These are phyloP conservation scores for Viola odorata DNA, from an alignment of 345 rosid species.

Conservation along the genomic window DNA sequence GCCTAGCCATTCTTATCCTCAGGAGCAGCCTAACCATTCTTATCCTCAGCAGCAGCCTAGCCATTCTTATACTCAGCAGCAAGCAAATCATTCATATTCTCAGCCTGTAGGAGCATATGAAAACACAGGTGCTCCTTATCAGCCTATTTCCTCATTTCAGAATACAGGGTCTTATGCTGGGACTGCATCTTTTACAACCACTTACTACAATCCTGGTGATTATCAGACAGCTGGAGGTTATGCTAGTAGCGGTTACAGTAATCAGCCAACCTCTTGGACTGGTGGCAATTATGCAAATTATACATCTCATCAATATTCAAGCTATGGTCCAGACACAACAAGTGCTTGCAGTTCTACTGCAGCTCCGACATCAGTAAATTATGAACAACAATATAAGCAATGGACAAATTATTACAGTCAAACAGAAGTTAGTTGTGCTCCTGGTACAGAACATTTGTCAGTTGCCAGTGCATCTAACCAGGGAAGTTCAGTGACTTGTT, in stretches of 20 bases:
- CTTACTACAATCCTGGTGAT: constrained; percentile 98
- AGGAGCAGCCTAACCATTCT: constrained; percentile 46
- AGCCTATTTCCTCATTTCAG: constrained; percentile 99
- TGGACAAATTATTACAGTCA: constrained; percentile 82
- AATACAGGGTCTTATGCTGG: constrained; percentile 99
- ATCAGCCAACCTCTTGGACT: constrained; percentile 57
- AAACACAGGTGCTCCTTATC: constrained; percentile 99
- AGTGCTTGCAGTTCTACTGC: constrained; percentile 51
- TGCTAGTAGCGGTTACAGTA: constrained; percentile 62
- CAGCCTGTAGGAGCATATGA: constrained; percentile 91
- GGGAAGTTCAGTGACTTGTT: constrained; percentile 49
- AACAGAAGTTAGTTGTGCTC: constrained; percentile 96
- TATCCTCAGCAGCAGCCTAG: constrained; percentile 62
- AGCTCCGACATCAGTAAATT: constrained; percentile 49
- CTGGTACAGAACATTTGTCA: constrained; percentile 85
- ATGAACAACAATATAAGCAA: constrained; percentile 77
- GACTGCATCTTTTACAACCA: constrained; percentile 90
- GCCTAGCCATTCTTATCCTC: constrained; percentile 12
- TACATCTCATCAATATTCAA: constrained; percentile 61
- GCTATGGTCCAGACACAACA: constrained; percentile 45
- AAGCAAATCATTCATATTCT: constrained; percentile 59
- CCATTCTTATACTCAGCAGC: constrained; percentile 19
- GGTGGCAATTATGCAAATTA: constrained; percentile 64
- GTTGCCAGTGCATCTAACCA: constrained; percentile 46
- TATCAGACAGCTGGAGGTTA: constrained; percentile 98